A percentile compares a stretch with the other conserved stretches of the same genome.
Evolutionary conservation across 371 early-diverging fungal genomes (phyloP).

Genomic region (Lichtheimia ramosa): DNA sequence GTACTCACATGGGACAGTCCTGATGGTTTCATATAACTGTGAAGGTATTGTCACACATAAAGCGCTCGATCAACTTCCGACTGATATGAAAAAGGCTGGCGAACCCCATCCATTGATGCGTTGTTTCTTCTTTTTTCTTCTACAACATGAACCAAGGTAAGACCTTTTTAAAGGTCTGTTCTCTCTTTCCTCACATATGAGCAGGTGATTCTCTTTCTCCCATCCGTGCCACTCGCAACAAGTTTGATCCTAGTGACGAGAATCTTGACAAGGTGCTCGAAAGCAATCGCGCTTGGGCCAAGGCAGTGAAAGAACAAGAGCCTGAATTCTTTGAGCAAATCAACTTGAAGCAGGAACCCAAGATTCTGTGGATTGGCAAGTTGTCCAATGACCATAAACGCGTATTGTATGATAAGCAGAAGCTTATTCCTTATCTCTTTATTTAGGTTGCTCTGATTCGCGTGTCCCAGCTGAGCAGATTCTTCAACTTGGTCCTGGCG

Average conservation of each 20-base stretch:
- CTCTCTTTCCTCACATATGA: background rate
- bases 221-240: constrained; percentile 15
- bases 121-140: too few relatives aligned
- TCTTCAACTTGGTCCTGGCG: constrained; percentile 73
- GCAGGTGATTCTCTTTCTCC: constrained; percentile 3
- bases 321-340: constrained; percentile 47
- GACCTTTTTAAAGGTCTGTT: too few relatives aligned
- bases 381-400: too few relatives aligned
- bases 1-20: too few relatives aligned
- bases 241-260: constrained; percentile 27
- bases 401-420: background rate
- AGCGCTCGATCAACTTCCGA: too few relatives aligned
- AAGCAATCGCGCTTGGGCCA: constrained; percentile 41
- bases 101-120: too few relatives aligned
- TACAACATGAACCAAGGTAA: too few relatives aligned
- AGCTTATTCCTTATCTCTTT: background rate
- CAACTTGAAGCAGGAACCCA: constrained; percentile 77
- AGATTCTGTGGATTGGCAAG: constrained; percentile 89
- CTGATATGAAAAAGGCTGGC: too few relatives aligned
- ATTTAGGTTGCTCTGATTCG: constrained; percentile 82
- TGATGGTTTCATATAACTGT: too few relatives aligned
- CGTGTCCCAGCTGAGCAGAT: constrained; percentile 80
- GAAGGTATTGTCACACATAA: too few relatives aligned
- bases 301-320: constrained; percentile 31
- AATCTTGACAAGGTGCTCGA: constrained; percentile 29